Evolutionary conservation across 202 grass and related monocot species (phyloP).

Genomic region (Panicum hallii): DNA sequence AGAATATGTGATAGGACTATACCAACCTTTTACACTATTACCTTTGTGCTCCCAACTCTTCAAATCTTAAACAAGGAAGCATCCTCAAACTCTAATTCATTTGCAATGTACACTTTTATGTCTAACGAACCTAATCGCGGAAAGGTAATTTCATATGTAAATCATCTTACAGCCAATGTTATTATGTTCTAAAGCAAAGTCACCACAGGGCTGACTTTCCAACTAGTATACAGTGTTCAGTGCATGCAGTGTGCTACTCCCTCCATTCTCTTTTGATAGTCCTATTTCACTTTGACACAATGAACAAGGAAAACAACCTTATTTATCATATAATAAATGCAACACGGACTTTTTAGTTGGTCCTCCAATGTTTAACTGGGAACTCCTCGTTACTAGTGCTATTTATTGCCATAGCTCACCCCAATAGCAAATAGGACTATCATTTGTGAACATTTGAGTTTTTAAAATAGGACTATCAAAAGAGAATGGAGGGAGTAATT

Average conservation of each 20-base stretch:
- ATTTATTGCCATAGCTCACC: too few species aligned
- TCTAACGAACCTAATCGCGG: not conserved
- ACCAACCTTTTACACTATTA: not conserved
- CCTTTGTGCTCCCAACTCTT: not conserved
- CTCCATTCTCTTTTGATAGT: too few species aligned
- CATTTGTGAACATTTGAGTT: too few species aligned
- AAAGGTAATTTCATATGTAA: conserved; percentile 11
- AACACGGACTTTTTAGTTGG: too few species aligned
- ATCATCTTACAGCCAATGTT: conserved; percentile 1
- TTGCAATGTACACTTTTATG: not conserved
- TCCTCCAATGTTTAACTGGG: too few species aligned
- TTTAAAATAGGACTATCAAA: too few species aligned
- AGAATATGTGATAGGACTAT: not conserved
- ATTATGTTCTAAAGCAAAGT: not conserved
- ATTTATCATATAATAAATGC: too few species aligned
- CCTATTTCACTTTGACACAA: too few species aligned
- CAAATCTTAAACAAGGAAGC: not conserved
- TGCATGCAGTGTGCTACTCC: not conserved
- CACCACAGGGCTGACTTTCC: not conserved
- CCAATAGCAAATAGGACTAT: too few species aligned
- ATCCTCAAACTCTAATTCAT: not conserved
- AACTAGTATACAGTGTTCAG: not conserved
- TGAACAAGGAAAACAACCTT: too few species aligned
- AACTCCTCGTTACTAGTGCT: too few species aligned
- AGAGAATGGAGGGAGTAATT: not conserved